Evolutionary conservation across 306 rosid genomes (phyloP), one percentile per base, ranked within the genome.

Genomic region (Vicia sativa): DNA sequence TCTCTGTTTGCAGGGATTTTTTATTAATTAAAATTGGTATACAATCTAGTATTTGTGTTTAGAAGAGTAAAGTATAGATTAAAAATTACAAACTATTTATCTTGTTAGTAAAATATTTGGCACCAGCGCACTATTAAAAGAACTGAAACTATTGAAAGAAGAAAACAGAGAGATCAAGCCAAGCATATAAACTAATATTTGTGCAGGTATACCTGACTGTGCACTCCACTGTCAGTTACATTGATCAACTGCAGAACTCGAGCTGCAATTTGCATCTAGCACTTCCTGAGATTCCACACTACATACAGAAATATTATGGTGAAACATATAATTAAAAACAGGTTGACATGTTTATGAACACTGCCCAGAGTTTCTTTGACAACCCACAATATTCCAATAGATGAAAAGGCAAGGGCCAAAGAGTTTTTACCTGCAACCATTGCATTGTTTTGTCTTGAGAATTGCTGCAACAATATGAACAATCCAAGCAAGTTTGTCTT

Each of bases 401-500:
- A 67, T 45, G 62, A 11, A 58, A 35, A 59, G 76, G 42, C 16
- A 73, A 26, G 28, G 46, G 64, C 45, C 15, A 79, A 77, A 64
- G 46, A 65, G 21, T 9, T 43, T 74, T 78, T 86, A 90, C 99
- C 98, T 93, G 69, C 98, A 93, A 54, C 96, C 97, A 46, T 91
- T 81, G 77, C 89, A 83, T 71, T 88, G 97, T 75, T 93, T 93
- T 75, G 81, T 84, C 78, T 93, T 93, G 58, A 93, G 82, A 76
- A 93, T 85, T 52, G 99, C 96, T 77, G 97, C 99, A 75, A 88
- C 82, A 41, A 93, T 93, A 81, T 93, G 99, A 68, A 90, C 90
- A 79, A 93, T 85, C 99, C 99, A 93, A 67, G 99, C 89, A 77
- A 93, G 96, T 77, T 93, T 93, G 71, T 87, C 99, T 79, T 93